Evolutionary conservation across 805 yeast species (phyloP).

Genomic region (Candida gorgasii): DNA sequence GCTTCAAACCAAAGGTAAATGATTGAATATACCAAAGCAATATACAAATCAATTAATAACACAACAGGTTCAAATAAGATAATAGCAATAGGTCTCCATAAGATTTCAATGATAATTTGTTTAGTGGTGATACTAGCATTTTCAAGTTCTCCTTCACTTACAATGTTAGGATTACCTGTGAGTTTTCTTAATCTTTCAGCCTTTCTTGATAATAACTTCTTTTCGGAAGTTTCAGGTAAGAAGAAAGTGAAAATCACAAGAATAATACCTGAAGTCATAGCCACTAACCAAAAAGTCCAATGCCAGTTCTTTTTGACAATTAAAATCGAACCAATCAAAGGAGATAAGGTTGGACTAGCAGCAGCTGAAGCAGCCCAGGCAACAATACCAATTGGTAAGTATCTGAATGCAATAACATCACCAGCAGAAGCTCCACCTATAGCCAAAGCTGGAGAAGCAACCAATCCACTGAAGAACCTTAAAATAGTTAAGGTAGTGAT

Average conservation of each 20-base stretch:
- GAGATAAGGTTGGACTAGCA: conserved; percentile 57
- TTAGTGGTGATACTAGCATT: conserved; percentile 21
- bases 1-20: conserved; percentile 57
- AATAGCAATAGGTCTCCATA: conserved; percentile 54
- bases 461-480: conserved; percentile 54
- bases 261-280: conserved; percentile 40
- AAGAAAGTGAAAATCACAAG: conserved; percentile 36
- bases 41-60: conserved; percentile 49
- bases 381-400: conserved; percentile 48
- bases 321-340: conserved; percentile 55
- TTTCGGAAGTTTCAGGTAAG: conserved; percentile 50
- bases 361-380: conserved; percentile 56
- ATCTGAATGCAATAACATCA: conserved; percentile 46
- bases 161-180: conserved; percentile 49
- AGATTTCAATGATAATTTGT: conserved; percentile 27
- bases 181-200: conserved; percentile 47
- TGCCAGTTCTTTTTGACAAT: conserved; percentile 52
- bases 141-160: conserved; percentile 40
- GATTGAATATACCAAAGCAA: conserved; percentile 53
- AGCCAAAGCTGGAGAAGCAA: conserved; percentile 56
- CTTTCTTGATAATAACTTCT: conserved; percentile 46
- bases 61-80: conserved; percentile 56
- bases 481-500: conserved; percentile 53
- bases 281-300: conserved; percentile 55
- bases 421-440: conserved; percentile 60